A percentile compares a stretch with the other conserved stretches of the same genome.
These are phyloP conservation scores for Monilinia polystroma DNA, from an alignment of 2,329 filamentous ascomycete species.

Conservation along the genomic window DNA sequence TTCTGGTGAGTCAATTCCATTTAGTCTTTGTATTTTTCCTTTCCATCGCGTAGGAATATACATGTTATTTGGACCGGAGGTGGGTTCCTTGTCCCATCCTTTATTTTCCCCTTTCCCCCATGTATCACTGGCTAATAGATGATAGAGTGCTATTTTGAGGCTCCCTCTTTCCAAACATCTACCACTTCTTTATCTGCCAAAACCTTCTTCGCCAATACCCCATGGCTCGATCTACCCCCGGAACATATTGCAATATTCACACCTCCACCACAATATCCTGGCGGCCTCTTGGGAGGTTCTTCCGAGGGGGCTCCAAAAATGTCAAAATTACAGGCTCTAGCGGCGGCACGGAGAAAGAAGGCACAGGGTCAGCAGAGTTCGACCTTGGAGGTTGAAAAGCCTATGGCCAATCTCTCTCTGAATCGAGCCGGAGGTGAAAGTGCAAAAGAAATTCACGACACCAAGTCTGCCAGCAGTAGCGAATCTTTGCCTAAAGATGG, in stretches of 20 bases:
- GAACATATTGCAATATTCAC: constrained; percentile 65
- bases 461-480: neutral
- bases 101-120: neutral
- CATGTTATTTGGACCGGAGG: constrained; percentile 27
- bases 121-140: neutral
- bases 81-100: constrained; percentile 32
- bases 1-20: constrained; percentile 39
- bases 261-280: constrained; percentile 55
- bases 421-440: constrained; percentile 5
- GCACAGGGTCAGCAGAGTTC: constrained; percentile 57
- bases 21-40: constrained; percentile 19
- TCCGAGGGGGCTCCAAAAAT: constrained; percentile 64
- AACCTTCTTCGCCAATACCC: constrained; percentile 77
- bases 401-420: constrained; percentile 33
- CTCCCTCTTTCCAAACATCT: constrained; percentile 21
- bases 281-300: constrained; percentile 77
- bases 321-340: constrained; percentile 88
- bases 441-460: neutral
- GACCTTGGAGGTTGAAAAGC: constrained; percentile 32
- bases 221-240: constrained; percentile 75
- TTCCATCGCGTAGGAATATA: neutral
- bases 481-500: constrained; percentile 10
- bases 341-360: constrained; percentile 82
- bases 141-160: constrained; percentile 20
- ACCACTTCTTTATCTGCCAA: constrained; percentile 46